A percentile compares a stretch with the other conserved stretches of the same genome.
Evolutionary conservation across 1,284 basidiomycete genomes (phyloP).

Genomic region (Ceratobasidium sp.): DNA sequence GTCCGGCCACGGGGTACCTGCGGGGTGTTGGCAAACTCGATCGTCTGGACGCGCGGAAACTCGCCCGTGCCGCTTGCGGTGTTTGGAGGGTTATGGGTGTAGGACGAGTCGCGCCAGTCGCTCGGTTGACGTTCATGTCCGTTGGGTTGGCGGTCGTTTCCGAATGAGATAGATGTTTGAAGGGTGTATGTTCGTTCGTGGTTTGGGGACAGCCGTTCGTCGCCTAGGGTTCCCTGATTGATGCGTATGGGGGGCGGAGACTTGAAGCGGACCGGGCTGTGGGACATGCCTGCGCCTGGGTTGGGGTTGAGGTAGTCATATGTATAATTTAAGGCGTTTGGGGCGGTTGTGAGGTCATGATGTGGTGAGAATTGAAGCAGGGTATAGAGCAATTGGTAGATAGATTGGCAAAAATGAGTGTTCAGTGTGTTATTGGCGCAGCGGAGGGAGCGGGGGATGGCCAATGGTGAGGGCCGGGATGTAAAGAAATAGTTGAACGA

Average conservation of each 20-base stretch:
- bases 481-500: neutral
- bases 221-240: neutral
- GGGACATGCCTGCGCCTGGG: conserved; percentile 25
- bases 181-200: conserved; percentile 23
- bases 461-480: neutral
- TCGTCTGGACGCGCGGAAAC: conserved; percentile 68
- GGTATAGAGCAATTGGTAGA: neutral
- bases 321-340: neutral
- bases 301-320: conserved; percentile 21
- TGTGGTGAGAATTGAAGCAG: no score
- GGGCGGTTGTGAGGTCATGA: no score
- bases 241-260: conserved; percentile 30
- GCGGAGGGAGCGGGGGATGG: neutral
- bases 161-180: neutral
- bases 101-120: no score
- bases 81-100: neutral
- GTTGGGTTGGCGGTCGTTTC: no score
- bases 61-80: conserved; percentile 48
- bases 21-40: conserved; percentile 65
- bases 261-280: conserved; percentile 41
- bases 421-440: no score
- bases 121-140: conserved; percentile 28
- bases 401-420: neutral
- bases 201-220: conserved; percentile 47
- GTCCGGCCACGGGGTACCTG: conserved; percentile 44